Percentiles rank a stretch among this genome's conserved stretches.
Conservation (phyloP, 2,329 filamentous ascomycete species). For the Aspergillus oerlinghausenensis region DNA sequence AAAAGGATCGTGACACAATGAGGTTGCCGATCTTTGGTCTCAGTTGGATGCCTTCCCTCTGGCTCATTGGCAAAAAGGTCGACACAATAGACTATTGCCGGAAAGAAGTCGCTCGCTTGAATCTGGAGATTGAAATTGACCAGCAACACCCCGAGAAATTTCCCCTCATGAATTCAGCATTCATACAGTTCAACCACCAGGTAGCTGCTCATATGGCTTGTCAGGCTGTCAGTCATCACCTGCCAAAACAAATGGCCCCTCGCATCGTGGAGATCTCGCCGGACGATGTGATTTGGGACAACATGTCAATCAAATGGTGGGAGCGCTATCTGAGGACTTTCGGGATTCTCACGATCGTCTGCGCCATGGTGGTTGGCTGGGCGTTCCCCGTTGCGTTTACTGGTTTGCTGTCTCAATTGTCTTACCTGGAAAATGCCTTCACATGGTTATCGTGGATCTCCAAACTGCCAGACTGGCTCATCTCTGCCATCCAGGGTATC, state of each 20-base stretch:
- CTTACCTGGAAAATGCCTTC: conserved; percentile 61
- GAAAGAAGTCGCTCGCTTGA: conserved; percentile 77
- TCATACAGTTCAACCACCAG: conserved; percentile 98
- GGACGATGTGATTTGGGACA: conserved; percentile 91
- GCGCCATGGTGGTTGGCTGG: conserved; percentile 80
- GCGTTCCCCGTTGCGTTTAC: conserved; percentile 87
- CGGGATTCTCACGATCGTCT: conserved; percentile 61
- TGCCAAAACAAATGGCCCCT: conserved; percentile 90
- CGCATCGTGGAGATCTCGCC: conserved; percentile 91
- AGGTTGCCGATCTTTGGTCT: conserved; percentile 60
- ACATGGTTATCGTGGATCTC: conserved; percentile 68
- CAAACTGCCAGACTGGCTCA: conserved; percentile 55
- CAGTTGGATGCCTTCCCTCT: conserved; percentile 73
- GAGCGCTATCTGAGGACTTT: conserved; percentile 71
- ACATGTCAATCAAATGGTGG: conserved; percentile 96
- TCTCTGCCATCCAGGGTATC: conserved; percentile 76
- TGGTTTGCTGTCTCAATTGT: conserved; percentile 73
- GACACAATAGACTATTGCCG: conserved; percentile 93
- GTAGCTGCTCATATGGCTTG: conserved; percentile 98
- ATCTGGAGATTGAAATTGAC: conserved; percentile 86
- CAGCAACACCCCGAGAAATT: conserved; percentile 81
- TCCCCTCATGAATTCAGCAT: conserved; percentile 90
- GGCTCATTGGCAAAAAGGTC: conserved; percentile 79
- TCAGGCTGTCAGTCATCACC: conserved; percentile 82
- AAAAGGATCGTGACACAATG: conserved; percentile 80